Evolutionary conservation across 495 filamentous ascomycete species (phyloP), one percentile per base, ranked within the genome.

Genomic region (Oidiodendron maius): DNA sequence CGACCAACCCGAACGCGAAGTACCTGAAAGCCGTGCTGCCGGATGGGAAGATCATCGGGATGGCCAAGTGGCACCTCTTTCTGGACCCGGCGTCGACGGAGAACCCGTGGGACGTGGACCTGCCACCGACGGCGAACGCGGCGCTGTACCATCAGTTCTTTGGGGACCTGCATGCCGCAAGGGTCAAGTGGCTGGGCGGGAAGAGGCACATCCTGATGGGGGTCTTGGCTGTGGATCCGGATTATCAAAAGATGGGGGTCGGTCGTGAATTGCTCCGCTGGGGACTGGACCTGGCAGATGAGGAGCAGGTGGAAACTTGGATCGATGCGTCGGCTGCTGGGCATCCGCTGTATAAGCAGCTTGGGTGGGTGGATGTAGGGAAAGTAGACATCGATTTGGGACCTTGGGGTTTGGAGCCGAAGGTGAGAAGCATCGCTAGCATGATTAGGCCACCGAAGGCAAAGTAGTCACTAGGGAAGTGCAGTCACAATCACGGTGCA

Each of bases 281-380:
- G 44, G 45, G 39, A 16, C 32, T 54, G 15, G 35, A 26, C 3
- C 16, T 12, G 23, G 51, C 40, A 3, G 39, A 54, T 40, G 34
- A 17, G 40, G 45, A 49, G 21, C 39, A 30, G 3, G 18, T 48
- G 8, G 35, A 44, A 17, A 28, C 21, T 26, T 54, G 34, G 21
- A 44, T 54, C 38, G 46, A 49, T 28, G 28, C 45, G 11, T 28
- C 21, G 24, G 25, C 40, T 12, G 8, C 16, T 24, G 40, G 46
- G 32, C 25, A 44, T 12, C 30, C 30, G 13, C 32, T 54, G 11
- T 54, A 54, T 40, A 40, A 49, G 39, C 48, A 54, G 26, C n/a
- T 37, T 13, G 51, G 51, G 0, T 54, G 46, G 40, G 35, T 20
- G 23, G 45, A 49, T 30, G 37, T 54, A 4, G 51, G 22, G 12